phyloP scores from a whole-genome alignment of 2,329 filamentous ascomycete genomes.

The Dryadomyces sulphureus region DNA sequence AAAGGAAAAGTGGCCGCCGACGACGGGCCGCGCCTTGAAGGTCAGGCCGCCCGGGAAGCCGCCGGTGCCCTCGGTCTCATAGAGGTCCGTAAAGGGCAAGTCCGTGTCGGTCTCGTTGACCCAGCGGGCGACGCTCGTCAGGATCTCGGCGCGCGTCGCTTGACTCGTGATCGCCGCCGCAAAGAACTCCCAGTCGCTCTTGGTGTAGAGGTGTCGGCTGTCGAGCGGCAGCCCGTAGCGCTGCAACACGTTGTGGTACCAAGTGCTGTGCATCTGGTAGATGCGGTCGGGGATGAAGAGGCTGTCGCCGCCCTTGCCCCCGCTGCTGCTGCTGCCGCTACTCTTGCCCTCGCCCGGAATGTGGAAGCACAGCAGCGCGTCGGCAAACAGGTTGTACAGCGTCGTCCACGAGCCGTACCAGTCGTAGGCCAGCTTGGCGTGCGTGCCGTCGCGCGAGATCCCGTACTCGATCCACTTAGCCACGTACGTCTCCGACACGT shows the following conservation, averaged over 20 bases:
- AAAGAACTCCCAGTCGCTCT: conserved; percentile 87
- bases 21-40: conserved; percentile 72
- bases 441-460: conserved; percentile 50
- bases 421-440: conserved; percentile 60
- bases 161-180: conserved; percentile 64
- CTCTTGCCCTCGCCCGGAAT: conserved; percentile 5
- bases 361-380: conserved; percentile 26
- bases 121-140: conserved; percentile 63
- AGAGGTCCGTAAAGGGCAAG: conserved; percentile 66
- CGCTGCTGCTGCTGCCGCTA: conserved; percentile 4
- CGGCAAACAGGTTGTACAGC: conserved; percentile 60
- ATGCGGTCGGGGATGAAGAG: conserved; percentile 58
- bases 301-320: conserved; percentile 9
- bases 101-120: conserved; percentile 71
- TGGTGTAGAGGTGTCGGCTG: conserved; percentile 68
- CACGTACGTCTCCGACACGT: conserved; percentile 52
- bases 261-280: conserved; percentile 66
- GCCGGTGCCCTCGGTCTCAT: conserved; percentile 64
- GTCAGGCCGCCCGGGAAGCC: conserved; percentile 57
- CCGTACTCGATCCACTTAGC: conserved; percentile 54
- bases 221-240: conserved; percentile 74
- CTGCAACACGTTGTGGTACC: conserved; percentile 68
- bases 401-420: conserved; percentile 70
- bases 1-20: conserved; percentile 76
- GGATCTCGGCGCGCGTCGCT: conserved; percentile 52